Conservation (phyloP, 2,329 filamentous ascomycete species). For the Botrytis cinerea region DNA sequence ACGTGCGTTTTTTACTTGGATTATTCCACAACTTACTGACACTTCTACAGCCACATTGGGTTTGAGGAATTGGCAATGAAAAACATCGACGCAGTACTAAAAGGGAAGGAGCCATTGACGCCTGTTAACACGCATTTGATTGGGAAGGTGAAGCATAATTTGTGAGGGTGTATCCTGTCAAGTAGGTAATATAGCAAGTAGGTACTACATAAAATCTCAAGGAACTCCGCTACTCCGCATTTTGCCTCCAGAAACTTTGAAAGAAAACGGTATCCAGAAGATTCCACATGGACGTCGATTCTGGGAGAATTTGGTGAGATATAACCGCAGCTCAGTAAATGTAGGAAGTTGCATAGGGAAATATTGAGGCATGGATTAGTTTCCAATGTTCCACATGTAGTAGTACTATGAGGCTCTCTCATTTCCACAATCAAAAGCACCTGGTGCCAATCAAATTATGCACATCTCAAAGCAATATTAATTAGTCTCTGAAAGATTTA, state of each 20-base stretch:
- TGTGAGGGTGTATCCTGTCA: background rate
- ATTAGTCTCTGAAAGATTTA: background rate
- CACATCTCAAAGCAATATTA: background rate
- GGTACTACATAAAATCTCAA: background rate
- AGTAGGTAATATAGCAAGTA: background rate
- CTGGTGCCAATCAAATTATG: background rate
- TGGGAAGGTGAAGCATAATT: constrained; percentile 1
- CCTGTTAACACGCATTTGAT: constrained; percentile 40
- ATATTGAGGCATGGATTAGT: background rate
- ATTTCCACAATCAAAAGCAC: background rate
- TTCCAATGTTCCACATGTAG: background rate
- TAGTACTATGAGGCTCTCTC: background rate
- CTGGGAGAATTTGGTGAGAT: background rate
- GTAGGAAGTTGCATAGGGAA: background rate
- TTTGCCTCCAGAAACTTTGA: background rate
- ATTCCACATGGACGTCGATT: background rate
- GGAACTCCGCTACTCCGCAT: background rate
- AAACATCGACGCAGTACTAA: constrained; percentile 63
- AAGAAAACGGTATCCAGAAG: background rate
- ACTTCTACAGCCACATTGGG: constrained; percentile 46
- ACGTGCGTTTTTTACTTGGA: constrained; percentile 43
- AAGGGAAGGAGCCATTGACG: constrained; percentile 38
- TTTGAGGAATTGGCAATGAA: constrained; percentile 68
- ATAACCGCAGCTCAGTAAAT: background rate
- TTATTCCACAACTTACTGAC: background rate